phyloP scores from a whole-genome alignment of 2,329 filamentous ascomycete genomes.

The Xylariaceae sp. region DNA sequence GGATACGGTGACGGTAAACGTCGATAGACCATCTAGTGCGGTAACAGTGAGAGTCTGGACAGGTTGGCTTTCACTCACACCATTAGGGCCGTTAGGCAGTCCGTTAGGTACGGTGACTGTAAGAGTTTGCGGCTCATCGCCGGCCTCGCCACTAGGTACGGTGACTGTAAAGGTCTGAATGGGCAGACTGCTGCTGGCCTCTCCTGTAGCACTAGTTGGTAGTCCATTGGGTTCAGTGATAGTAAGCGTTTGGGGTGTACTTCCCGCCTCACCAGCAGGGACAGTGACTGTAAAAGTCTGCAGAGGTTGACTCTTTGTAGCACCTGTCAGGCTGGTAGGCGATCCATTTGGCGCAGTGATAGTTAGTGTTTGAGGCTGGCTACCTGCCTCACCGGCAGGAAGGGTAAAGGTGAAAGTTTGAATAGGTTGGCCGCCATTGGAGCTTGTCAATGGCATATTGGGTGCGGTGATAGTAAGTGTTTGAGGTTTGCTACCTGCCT shows the following conservation, averaged over 20 bases:
- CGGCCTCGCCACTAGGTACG: constrained; percentile 1
- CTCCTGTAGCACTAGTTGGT: constrained; percentile 14
- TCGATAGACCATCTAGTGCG: constrained; percentile 10
- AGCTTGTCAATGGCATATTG: background rate
- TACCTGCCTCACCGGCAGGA: background rate
- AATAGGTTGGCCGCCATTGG: background rate
- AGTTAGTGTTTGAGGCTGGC: constrained; percentile 3
- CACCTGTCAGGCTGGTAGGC: background rate
- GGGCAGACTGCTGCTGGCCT: constrained; percentile 3
- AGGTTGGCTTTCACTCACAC: constrained; percentile 1
- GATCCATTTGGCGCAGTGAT: background rate
- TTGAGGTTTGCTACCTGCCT: constrained; percentile 6
- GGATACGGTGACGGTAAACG: constrained; percentile 14
- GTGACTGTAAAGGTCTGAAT: constrained; percentile 7
- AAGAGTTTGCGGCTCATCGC: constrained; percentile 6
- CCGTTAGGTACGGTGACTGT: constrained; percentile 13
- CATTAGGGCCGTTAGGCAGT: constrained; percentile 5
- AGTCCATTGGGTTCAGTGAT: constrained; percentile 5
- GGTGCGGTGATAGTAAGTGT: constrained; percentile 8
- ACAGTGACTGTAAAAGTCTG: constrained; percentile 10
- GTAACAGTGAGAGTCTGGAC: constrained; percentile 12
- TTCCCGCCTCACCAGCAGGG: background rate
- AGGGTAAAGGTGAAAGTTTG: background rate
- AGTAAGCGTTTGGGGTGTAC: constrained; percentile 1
- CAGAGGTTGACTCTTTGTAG: background rate